Conservation (phyloP, 768 basidiomycete genomes). For the Termitomyces sp. region DNA sequence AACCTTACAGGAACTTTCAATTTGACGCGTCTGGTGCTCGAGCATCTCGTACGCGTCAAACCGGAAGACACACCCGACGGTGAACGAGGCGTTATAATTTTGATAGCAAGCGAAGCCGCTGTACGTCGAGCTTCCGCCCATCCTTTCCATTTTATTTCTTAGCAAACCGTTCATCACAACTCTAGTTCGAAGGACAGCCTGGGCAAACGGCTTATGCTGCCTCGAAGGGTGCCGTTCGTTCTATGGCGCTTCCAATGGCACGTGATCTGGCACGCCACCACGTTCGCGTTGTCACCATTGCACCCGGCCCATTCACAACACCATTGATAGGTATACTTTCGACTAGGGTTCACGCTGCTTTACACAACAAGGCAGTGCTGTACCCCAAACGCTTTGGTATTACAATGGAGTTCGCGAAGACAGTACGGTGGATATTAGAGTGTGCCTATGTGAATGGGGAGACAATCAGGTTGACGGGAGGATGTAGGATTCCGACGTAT, state of each 20-base stretch:
- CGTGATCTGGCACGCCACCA: constrained; percentile 51
- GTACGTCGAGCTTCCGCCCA: too few relatives aligned
- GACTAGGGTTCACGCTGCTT: constrained; percentile 5
- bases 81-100: constrained; percentile 54
- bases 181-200: constrained; percentile 52
- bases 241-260: constrained; percentile 59
- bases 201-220: constrained; percentile 56
- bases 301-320: constrained; percentile 49
- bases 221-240: constrained; percentile 50
- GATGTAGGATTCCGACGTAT: background rate
- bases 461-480: constrained; percentile 45
- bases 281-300: constrained; percentile 52
- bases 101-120: constrained; percentile 52
- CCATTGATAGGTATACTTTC: background rate
- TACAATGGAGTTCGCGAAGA: constrained; percentile 46
- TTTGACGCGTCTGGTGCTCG: constrained; percentile 47
- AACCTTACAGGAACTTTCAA: constrained; percentile 60
- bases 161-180: background rate
- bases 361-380: constrained; percentile 33
- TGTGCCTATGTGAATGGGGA: constrained; percentile 56
- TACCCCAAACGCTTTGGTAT: constrained; percentile 46
- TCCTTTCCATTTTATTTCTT: background rate
- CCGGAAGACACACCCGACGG: constrained; percentile 43
- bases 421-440: constrained; percentile 46
- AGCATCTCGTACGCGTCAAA: constrained; percentile 42